Evolutionary conservation across 2,329 filamentous ascomycete genomes (phyloP).

Genomic region (Lachnellula suecica): DNA sequence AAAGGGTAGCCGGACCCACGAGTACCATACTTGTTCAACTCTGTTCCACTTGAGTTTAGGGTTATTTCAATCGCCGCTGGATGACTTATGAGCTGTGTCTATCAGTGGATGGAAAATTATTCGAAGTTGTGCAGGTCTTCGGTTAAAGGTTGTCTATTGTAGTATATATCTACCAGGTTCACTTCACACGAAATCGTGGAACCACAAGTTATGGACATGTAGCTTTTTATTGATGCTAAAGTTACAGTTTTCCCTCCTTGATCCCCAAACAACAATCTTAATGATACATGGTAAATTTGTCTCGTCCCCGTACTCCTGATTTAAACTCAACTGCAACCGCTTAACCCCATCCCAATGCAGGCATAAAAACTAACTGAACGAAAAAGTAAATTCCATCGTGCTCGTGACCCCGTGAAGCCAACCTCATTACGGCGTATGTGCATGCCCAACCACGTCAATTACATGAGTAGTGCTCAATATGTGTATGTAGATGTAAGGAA

Average conservation of each 20-base stretch:
- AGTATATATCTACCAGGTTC: no score
- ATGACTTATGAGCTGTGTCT: not conserved
- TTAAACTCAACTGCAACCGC: not conserved
- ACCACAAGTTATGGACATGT: no score
- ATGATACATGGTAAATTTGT: constrained; percentile 12
- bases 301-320: constrained; percentile 7
- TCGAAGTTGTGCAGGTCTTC: not conserved
- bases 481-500: constrained; percentile 1
- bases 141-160: no score
- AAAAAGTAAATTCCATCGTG: constrained; percentile 14
- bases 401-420: constrained; percentile 17
- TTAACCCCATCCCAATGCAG: constrained; percentile 20
- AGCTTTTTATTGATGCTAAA: constrained; percentile 12
- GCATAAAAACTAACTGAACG: constrained; percentile 17
- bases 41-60: not conserved
- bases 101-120: no score
- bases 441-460: constrained; percentile 15
- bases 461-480: constrained; percentile 1
- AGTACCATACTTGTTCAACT: no score
- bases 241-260: constrained; percentile 6
- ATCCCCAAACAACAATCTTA: constrained; percentile 11
- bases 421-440: constrained; percentile 20
- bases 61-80: not conserved
- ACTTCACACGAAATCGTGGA: no score
- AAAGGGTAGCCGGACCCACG: no score